A percentile compares a stretch with the other conserved stretches of the same genome.
phyloP scores from a whole-genome alignment of 805 yeast genomes.

The Ogataea glucozyma region DNA sequence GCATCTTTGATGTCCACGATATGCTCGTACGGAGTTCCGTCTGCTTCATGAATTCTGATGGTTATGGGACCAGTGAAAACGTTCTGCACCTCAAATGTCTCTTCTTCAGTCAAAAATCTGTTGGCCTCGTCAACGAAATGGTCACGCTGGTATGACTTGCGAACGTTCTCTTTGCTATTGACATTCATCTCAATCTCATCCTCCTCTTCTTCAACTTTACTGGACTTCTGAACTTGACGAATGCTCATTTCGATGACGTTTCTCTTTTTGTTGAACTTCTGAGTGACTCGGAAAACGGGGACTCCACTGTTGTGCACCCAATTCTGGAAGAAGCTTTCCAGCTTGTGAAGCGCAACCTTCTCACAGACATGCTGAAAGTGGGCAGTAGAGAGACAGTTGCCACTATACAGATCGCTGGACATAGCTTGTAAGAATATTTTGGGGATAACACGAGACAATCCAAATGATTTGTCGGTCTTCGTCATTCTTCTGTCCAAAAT shows the following conservation, averaged over 20 bases:
- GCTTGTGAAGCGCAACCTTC: constrained; percentile 81
- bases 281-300: constrained; percentile 86
- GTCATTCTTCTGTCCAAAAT: constrained; percentile 92
- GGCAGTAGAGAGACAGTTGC: constrained; percentile 68
- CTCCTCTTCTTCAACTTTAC: constrained; percentile 19
- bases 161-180: constrained; percentile 14
- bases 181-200: constrained; percentile 20
- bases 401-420: constrained; percentile 87
- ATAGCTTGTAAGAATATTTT: constrained; percentile 89
- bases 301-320: constrained; percentile 92
- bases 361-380: constrained; percentile 96
- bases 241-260: constrained; percentile 94
- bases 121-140: constrained; percentile 49
- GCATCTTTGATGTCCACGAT: constrained; percentile 88
- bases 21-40: constrained; percentile 98
- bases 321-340: constrained; percentile 83
- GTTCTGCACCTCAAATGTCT: constrained; percentile 43
- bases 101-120: constrained; percentile 42
- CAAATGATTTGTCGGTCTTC: constrained; percentile 92
- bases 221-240: constrained; percentile 80
- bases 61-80: constrained; percentile 94
- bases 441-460: constrained; percentile 87
- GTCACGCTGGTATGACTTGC: constrained; percentile 30
- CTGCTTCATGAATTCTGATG: constrained; percentile 94
- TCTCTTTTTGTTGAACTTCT: constrained; percentile 88